phyloP scores from a whole-genome alignment of 2,329 filamentous ascomycete species.

The Zasmidium angulare region DNA sequence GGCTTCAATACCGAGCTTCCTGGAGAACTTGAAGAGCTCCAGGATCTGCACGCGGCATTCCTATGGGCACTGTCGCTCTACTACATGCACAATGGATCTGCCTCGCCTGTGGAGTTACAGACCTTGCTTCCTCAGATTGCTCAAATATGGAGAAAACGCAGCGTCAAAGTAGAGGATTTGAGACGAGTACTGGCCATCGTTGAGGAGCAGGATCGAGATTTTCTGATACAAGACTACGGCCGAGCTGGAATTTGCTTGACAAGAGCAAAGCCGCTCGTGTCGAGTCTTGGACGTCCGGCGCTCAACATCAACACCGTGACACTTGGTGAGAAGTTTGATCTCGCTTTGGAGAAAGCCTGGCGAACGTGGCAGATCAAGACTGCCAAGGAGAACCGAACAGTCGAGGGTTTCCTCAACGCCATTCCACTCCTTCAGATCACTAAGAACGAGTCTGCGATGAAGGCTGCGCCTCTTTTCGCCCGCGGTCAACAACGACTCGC shows the following conservation, averaged over 20 bases:
- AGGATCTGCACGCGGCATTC: slow-evolving; percentile 50
- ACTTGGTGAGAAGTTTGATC: slow-evolving; percentile 42
- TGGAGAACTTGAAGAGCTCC: slow-evolving; percentile 43
- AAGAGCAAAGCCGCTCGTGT: slow-evolving; percentile 10
- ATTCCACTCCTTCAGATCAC: slow-evolving; percentile 59
- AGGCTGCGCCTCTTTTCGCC: slow-evolving; percentile 58
- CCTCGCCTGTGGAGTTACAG: slow-evolving; percentile 44
- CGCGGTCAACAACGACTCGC: slow-evolving; percentile 70
- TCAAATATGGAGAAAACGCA: slow-evolving; percentile 47
- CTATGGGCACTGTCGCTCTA: slow-evolving; percentile 51
- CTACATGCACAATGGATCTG: slow-evolving; percentile 50
- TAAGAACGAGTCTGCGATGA: slow-evolving; percentile 50
- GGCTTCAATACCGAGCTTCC: slow-evolving; percentile 35
- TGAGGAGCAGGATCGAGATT: slow-evolving; percentile 18
- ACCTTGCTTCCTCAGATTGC: slow-evolving; percentile 43
- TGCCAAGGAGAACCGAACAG: slow-evolving; percentile 40
- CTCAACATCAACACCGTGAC: background rate
- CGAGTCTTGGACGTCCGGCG: background rate
- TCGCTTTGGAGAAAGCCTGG: slow-evolving; percentile 49
- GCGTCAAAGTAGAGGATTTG: slow-evolving; percentile 48
- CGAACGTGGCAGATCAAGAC: slow-evolving; percentile 36
- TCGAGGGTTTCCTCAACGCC: slow-evolving; percentile 54
- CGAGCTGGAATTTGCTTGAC: slow-evolving; percentile 30
- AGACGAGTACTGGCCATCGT: slow-evolving; percentile 46
- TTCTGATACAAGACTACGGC: slow-evolving; percentile 31